phyloP scores from a whole-genome alignment of 371 early-diverging fungal species.

The Apophysomyces elegans region DNA sequence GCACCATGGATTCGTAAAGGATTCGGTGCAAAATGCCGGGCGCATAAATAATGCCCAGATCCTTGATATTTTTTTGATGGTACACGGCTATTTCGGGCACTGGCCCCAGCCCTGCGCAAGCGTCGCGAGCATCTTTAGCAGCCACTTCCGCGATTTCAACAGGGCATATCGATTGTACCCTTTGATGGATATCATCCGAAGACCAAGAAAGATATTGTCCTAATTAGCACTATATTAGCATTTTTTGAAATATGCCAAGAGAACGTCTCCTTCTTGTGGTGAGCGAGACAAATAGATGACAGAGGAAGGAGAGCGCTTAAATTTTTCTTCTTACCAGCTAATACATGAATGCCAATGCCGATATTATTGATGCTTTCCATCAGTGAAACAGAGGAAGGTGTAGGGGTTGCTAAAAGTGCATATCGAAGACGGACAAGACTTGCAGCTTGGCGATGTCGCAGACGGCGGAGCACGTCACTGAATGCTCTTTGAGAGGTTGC shows the following conservation, averaged over 20 bases:
- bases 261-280: not conserved
- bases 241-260: slow-evolving; percentile 8
- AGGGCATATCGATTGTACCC: slow-evolving; percentile 66
- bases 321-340: slow-evolving; percentile 44
- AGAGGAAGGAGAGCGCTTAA: slow-evolving; percentile 1
- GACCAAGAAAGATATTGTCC: slow-evolving; percentile 68
- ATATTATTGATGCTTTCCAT: slow-evolving; percentile 56
- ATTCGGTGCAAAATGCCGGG: slow-evolving; percentile 70
- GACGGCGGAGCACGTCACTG: slow-evolving; percentile 36
- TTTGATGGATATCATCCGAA: slow-evolving; percentile 50
- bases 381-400: slow-evolving; percentile 21
- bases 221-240: slow-evolving; percentile 14
- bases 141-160: slow-evolving; percentile 66
- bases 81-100: slow-evolving; percentile 23
- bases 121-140: slow-evolving; percentile 60
- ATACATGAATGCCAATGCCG: slow-evolving; percentile 63
- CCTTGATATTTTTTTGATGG: slow-evolving; percentile 18
- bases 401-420: slow-evolving; percentile 31
- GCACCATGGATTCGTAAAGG: slow-evolving; percentile 66
- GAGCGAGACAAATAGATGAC: slow-evolving; percentile 18
- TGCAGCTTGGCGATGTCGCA: slow-evolving; percentile 42
- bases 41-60: slow-evolving; percentile 59
- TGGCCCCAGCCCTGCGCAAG: slow-evolving; percentile 45
- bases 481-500: slow-evolving; percentile 47
- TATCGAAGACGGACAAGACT: slow-evolving; percentile 49